Evolutionary conservation across 2,329 filamentous ascomycete genomes (phyloP), one percentile per base, ranked within the genome.

Genomic region (Davidsoniella eucalypti): DNA sequence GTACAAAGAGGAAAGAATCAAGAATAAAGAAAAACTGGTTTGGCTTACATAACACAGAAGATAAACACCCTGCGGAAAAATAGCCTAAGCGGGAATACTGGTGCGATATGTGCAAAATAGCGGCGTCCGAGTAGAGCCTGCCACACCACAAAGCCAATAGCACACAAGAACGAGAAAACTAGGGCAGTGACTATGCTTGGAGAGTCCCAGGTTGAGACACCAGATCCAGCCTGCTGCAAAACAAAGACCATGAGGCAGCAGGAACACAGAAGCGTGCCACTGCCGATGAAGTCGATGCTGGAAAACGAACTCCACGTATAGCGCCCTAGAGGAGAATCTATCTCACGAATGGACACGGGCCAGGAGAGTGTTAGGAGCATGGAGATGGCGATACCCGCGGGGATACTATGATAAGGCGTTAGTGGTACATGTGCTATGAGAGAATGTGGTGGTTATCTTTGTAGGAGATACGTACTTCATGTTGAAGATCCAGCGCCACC

Each of bases 401-500:
- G 73, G 18, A 75, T 64, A 55, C 72, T 75, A 16, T 45, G 12
- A 23, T 9, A 33, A 33, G 29, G 29, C 12, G 12, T 33, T 33
- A 33, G 29, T 12, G 8, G 4, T 33, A 12, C 26, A 33, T 12
- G 10, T 21, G 3, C 21, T 6, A 12, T 12, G 18, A 10, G 6
- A 12, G 14, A 7, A 14, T 43, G 12, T 21, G 7, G n/a, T 6
- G 17, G 16, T 9, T 23, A 3, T 14, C 4, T 3, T 43, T 5
- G 3, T 18, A 7, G 12, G 29, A 25, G 23, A 9, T 7, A 56
- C 69, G 43, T 61, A 78, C 74, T 80, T 80, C 59, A 79, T 71
- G 59, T 73, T 73, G 59, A 80, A 80, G 38, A 80, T 67, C 65
- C 74, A 76, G 47, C 71, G 66, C 76, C 76, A 80, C 41, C 65